Conservation (phyloP, 1,284 basidiomycete genomes). For the Volvariella surrecta region DNA sequence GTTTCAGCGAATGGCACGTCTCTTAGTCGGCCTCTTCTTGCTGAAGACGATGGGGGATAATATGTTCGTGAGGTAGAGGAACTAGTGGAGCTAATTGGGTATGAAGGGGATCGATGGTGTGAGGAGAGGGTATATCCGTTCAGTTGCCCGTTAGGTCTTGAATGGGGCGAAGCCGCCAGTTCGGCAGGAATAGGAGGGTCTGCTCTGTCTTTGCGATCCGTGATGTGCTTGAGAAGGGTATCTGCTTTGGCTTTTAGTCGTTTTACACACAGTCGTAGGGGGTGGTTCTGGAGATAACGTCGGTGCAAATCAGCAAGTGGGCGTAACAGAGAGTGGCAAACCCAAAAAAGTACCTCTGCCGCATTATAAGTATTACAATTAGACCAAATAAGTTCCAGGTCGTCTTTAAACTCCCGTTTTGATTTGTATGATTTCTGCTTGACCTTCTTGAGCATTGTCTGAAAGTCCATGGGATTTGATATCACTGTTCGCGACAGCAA, state of each 20-base stretch:
- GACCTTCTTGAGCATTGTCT: slow-evolving; percentile 88
- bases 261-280: slow-evolving; percentile 69
- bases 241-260: slow-evolving; percentile 77
- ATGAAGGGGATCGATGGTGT: slow-evolving; percentile 25
- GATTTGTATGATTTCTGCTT: slow-evolving; percentile 88
- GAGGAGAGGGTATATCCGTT: slow-evolving; percentile 22
- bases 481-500: slow-evolving; percentile 50
- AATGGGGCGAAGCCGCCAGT: slow-evolving; percentile 23
- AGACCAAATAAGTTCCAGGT: slow-evolving; percentile 94
- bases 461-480: slow-evolving; percentile 88
- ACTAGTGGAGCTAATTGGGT: slow-evolving; percentile 15
- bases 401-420: slow-evolving; percentile 89
- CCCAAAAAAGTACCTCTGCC: slow-evolving; percentile 54
- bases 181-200: slow-evolving; percentile 53
- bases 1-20: slow-evolving; percentile 52
- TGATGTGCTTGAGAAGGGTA: slow-evolving; percentile 78
- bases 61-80: slow-evolving; percentile 15
- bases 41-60: slow-evolving; percentile 12
- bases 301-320: slow-evolving; percentile 1
- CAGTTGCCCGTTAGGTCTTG: slow-evolving; percentile 20
- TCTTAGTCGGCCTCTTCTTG: slow-evolving; percentile 13
- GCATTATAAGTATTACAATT: slow-evolving; percentile 94
- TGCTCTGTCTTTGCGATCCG: slow-evolving; percentile 75
- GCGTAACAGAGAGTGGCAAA: neutral
- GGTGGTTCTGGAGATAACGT: slow-evolving; percentile 46